A percentile compares a stretch with the other conserved stretches of the same genome.
These are phyloP conservation scores for Earliella scabrosa DNA, from an alignment of 1,284 basidiomycete species.

Conservation along the genomic window DNA sequence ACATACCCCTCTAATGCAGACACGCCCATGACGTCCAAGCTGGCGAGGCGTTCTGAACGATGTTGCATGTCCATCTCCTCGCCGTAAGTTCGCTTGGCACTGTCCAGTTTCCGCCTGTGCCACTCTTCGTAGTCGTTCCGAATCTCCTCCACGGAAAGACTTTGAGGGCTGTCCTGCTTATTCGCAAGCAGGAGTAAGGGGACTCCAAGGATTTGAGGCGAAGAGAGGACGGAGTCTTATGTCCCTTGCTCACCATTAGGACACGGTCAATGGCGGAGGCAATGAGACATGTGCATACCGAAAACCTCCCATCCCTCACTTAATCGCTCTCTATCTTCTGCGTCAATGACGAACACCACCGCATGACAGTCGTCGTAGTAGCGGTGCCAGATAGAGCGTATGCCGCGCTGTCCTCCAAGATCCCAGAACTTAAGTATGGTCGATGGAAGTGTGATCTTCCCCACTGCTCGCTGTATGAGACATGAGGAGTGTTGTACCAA, in stretches of 20 bases:
- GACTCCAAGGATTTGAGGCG: conserved; percentile 85
- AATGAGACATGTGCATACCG: conserved; percentile 54
- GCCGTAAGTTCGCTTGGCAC: conserved; percentile 57
- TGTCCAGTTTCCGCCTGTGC: conserved; percentile 77
- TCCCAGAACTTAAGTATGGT: conserved; percentile 96
- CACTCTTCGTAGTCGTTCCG: conserved; percentile 89
- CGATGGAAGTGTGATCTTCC: conserved; percentile 88
- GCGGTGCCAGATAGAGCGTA: conserved; percentile 89
- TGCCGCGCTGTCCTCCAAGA: conserved; percentile 89
- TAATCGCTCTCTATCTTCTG: conserved; percentile 82
- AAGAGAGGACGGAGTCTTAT: conserved; percentile 81
- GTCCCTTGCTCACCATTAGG: conserved; percentile 34
- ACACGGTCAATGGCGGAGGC: background rate
- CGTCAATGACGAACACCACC: conserved; percentile 91
- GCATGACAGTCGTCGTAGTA: conserved; percentile 97
- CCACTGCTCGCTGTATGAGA: conserved; percentile 56
- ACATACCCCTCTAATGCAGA: conserved; percentile 89
- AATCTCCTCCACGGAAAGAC: conserved; percentile 87
- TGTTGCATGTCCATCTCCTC: conserved; percentile 54
- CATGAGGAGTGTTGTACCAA: too few relatives aligned
- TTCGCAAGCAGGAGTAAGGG: conserved; percentile 90
- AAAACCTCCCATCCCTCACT: conserved; percentile 95
- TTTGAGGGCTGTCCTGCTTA: conserved; percentile 85
- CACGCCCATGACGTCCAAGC: conserved; percentile 89
- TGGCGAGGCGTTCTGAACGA: conserved; percentile 73